These are phyloP conservation scores for Fusarium brevicatenulatum DNA, from an alignment of 2,329 filamentous ascomycete species.

Conservation along the genomic window DNA sequence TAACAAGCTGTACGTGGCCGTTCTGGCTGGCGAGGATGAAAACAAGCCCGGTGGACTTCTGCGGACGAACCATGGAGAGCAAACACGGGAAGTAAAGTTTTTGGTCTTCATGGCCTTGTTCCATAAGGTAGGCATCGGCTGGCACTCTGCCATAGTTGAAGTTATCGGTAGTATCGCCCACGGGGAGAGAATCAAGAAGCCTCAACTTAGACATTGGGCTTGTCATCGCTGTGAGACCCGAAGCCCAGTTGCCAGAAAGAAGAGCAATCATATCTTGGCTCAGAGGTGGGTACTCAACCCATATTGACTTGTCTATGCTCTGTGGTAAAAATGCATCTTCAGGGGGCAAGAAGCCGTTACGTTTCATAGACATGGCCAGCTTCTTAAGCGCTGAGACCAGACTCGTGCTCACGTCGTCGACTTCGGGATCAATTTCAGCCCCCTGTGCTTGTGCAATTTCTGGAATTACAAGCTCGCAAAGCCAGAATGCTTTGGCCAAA, in stretches of 20 bases:
- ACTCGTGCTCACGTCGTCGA: constrained; percentile 63
- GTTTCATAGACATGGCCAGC: constrained; percentile 82
- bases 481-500: constrained; percentile 86
- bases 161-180: constrained; percentile 76
- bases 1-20: constrained; percentile 77
- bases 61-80: constrained; percentile 77
- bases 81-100: constrained; percentile 77
- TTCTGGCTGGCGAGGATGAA: constrained; percentile 84
- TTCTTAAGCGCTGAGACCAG: constrained; percentile 76
- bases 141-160: constrained; percentile 85
- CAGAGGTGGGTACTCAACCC: constrained; percentile 80
- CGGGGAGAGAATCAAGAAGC: constrained; percentile 75
- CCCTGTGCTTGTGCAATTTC: constrained; percentile 59
- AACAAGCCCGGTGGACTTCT: constrained; percentile 74
- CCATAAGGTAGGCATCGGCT: constrained; percentile 78
- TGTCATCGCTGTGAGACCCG: constrained; percentile 59
- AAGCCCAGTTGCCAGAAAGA: constrained; percentile 70
- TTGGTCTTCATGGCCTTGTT: constrained; percentile 75
- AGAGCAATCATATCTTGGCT: constrained; percentile 77
- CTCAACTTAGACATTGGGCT: constrained; percentile 59
- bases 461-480: constrained; percentile 67
- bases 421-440: constrained; percentile 56
- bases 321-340: constrained; percentile 77
- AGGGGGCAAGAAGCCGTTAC: constrained; percentile 81
- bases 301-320: constrained; percentile 82